phyloP scores from a whole-genome alignment of 129 eudicot species.

The sunflower (Helianthus annuus) region HanXRQr2.0-SUNRISE NC_035434.2:20900713-20901212 shows the following conservation, averaged over 20 bases:
- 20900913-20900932: neutral
- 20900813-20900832: conserved; percentile 2
- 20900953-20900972: neutral
- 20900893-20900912: neutral
- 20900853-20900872: neutral
- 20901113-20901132: conserved; percentile 1
- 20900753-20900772: conserved; percentile 16
- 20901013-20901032: neutral
- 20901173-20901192: neutral
- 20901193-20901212: conserved; percentile 10
- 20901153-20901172: conserved; percentile 3
- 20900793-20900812: neutral
- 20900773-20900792: conserved; percentile 14
- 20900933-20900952: too few relatives aligned
- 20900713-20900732: conserved; percentile 13
- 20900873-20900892: conserved; percentile 6
- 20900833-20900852: neutral
- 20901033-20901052: neutral
- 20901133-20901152: neutral
- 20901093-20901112: neutral
- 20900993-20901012: neutral
- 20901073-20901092: neutral
- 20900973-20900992: neutral
- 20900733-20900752: conserved; percentile 28
- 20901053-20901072: conserved; percentile 16